These are phyloP conservation scores for Ramaria sp. DNA, from an alignment of 768 basidiomycete species.

Conservation along the genomic window DNA sequence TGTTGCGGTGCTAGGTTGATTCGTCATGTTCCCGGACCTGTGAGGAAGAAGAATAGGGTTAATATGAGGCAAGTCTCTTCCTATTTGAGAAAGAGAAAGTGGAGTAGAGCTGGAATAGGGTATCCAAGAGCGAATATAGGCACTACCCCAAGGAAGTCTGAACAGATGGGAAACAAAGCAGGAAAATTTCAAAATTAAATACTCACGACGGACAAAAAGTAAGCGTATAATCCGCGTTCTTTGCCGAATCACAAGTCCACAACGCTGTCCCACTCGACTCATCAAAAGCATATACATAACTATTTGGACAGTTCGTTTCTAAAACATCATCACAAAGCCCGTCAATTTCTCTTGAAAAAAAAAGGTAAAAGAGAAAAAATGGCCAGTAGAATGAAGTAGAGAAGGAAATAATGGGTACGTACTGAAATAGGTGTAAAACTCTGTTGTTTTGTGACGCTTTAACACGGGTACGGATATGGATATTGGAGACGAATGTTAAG, in stretches of 20 bases:
- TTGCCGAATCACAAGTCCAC: slow-evolving; percentile 28
- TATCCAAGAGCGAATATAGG: too few species aligned
- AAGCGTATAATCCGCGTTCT: slow-evolving; percentile 32
- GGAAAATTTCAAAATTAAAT: neutral
- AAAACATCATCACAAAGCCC: too few species aligned
- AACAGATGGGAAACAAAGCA: too few species aligned
- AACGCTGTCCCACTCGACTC: slow-evolving; percentile 34
- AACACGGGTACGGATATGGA: neutral
- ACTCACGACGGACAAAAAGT: slow-evolving; percentile 30
- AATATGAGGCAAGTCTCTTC: too few species aligned
- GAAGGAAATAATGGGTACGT: neutral
- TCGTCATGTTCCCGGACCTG: too few species aligned
- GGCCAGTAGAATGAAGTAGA: neutral
- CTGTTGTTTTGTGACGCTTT: neutral
- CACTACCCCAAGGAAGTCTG: too few species aligned
- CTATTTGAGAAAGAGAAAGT: too few species aligned
- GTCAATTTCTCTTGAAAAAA: too few species aligned
- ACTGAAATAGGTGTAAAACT: slow-evolving; percentile 15
- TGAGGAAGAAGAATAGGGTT: too few species aligned
- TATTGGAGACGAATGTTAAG: neutral
- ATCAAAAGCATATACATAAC: slow-evolving; percentile 44
- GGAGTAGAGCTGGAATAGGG: too few species aligned
- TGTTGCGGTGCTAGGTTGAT: too few species aligned
- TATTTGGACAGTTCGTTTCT: slow-evolving; percentile 33
- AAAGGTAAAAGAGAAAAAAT: too few species aligned